Conservation (phyloP, 2,329 filamentous ascomycete genomes). For the Venturia pyrina region DNA sequence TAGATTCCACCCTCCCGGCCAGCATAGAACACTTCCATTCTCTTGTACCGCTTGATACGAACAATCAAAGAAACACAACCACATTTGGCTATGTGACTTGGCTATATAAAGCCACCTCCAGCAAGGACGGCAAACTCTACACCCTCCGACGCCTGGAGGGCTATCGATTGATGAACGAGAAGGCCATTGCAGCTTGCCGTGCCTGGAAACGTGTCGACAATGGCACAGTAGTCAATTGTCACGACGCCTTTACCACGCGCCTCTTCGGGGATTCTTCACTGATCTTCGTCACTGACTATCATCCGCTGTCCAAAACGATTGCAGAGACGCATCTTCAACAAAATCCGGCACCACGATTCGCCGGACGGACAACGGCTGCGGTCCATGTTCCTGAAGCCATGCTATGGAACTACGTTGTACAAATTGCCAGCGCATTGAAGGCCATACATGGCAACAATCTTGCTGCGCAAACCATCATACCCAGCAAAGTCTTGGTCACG, state of each 20-base stretch:
- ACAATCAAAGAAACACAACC: slow-evolving; percentile 63
- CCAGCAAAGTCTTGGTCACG: slow-evolving; percentile 81
- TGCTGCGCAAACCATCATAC: slow-evolving; percentile 75
- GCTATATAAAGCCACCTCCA: slow-evolving; percentile 89
- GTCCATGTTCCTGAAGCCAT: slow-evolving; percentile 56
- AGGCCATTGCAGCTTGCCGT: slow-evolving; percentile 75
- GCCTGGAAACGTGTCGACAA: slow-evolving; percentile 82
- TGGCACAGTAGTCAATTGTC: slow-evolving; percentile 71
- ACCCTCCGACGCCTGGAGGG: slow-evolving; percentile 77
- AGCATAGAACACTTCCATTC: slow-evolving; percentile 83
- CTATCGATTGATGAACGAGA: slow-evolving; percentile 79
- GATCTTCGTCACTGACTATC: slow-evolving; percentile 88
- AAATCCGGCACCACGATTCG: slow-evolving; percentile 17
- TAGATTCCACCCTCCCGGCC: slow-evolving; percentile 60
- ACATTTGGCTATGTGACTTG: slow-evolving; percentile 85
- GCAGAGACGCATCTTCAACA: slow-evolving; percentile 65
- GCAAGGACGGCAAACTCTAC: slow-evolving; percentile 82
- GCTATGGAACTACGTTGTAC: slow-evolving; percentile 85
- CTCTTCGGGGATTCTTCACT: slow-evolving; percentile 92
- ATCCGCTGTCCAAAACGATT: slow-evolving; percentile 81
- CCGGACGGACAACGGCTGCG: slow-evolving; percentile 25
- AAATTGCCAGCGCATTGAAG: slow-evolving; percentile 80
- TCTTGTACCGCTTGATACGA: slow-evolving; percentile 77
- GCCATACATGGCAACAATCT: slow-evolving; percentile 72
- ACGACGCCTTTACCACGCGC: slow-evolving; percentile 87